Evolutionary conservation across 192 early-diverging fungal species (phyloP).

Genomic region (Coemansia furcata): DNA sequence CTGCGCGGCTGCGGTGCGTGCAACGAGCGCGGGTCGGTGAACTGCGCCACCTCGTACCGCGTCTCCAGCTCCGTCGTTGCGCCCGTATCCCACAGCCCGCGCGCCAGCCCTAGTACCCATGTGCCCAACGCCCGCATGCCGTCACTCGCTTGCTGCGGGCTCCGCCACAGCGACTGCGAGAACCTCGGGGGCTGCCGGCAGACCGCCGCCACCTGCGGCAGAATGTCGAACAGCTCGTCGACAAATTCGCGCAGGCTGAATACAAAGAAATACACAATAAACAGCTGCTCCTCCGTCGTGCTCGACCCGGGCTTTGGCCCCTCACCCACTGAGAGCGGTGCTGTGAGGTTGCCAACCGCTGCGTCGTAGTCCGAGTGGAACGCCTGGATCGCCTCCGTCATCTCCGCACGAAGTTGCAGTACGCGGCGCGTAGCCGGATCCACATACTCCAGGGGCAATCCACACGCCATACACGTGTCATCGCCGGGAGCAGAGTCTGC

Average conservation of each 20-base stretch:
- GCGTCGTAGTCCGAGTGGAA: conserved; percentile 31
- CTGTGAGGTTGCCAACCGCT: conserved; percentile 18
- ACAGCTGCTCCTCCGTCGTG: conserved; percentile 65
- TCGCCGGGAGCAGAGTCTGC: not conserved
- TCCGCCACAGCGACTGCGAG: not conserved
- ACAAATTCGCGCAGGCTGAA: conserved; percentile 76
- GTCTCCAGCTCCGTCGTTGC: conserved; percentile 49
- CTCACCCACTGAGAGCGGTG: not conserved
- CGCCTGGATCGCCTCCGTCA: conserved; percentile 8
- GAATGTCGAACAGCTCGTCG: conserved; percentile 58
- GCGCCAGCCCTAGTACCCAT: too few species aligned
- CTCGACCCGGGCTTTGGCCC: not conserved
- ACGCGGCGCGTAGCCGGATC: conserved; percentile 7
- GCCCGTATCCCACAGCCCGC: conserved; percentile 36
- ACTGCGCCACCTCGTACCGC: conserved; percentile 41
- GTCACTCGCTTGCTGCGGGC: conserved; percentile 1
- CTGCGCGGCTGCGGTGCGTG: conserved; percentile 65
- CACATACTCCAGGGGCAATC: not conserved
- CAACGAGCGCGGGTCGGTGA: conserved; percentile 56
- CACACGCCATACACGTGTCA: not conserved
- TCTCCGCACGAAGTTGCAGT: conserved; percentile 18
- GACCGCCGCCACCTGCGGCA: conserved; percentile 28
- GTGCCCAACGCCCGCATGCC: too few species aligned
- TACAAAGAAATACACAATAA: conserved; percentile 76
- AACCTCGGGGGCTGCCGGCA: conserved; percentile 19